phyloP scores from a whole-genome alignment of 2,329 filamentous ascomycete genomes.

The Hypoxylon sp. region DNA sequence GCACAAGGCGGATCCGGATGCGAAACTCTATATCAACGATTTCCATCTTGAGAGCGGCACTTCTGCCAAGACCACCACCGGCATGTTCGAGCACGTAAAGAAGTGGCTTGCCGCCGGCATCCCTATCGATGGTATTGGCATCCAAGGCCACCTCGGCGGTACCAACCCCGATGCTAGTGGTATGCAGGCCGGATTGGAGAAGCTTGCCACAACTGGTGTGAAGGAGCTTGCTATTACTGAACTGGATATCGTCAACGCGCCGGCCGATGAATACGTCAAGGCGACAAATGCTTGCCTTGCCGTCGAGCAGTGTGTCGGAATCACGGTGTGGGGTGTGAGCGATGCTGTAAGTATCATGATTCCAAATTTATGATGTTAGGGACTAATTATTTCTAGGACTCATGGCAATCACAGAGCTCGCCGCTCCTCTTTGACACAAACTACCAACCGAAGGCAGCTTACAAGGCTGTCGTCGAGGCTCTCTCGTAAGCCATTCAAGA shows the following conservation, averaged over 20 bases:
- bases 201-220: conserved; percentile 62
- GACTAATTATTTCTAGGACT: conserved; percentile 56
- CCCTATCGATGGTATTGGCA: conserved; percentile 73
- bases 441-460: conserved; percentile 67
- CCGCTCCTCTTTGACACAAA: conserved; percentile 69
- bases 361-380: background rate
- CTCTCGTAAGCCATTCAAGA: conserved; percentile 34
- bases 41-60: conserved; percentile 72
- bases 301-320: conserved; percentile 70
- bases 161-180: conserved; percentile 61
- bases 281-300: conserved; percentile 71
- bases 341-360: conserved; percentile 57
- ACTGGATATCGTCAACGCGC: conserved; percentile 73
- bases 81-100: conserved; percentile 70
- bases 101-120: conserved; percentile 74
- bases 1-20: conserved; percentile 73
- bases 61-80: conserved; percentile 69
- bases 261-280: conserved; percentile 71
- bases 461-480: conserved; percentile 61
- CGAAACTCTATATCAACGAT: conserved; percentile 84
- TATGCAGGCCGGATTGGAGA: conserved; percentile 59
- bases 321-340: conserved; percentile 73
- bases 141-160: conserved; percentile 65
- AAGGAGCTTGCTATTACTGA: conserved; percentile 71
- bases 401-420: conserved; percentile 61